Conservation (phyloP, 495 filamentous ascomycete genomes). For the Neurospora discreta region DNA sequence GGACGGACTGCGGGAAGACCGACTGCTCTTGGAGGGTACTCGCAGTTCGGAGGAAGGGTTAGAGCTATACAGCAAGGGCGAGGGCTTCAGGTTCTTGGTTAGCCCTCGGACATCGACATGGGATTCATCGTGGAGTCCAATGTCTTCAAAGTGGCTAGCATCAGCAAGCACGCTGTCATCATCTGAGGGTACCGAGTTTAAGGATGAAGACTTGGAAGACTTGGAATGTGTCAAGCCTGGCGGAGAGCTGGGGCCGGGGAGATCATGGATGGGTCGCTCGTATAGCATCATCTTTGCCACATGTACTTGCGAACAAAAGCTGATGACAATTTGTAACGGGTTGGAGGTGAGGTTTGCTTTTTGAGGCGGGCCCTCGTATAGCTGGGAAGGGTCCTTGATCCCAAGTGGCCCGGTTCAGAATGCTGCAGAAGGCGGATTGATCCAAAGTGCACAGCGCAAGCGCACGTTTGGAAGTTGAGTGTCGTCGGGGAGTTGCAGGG, state of each 20-base stretch:
- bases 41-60: constrained; percentile 32
- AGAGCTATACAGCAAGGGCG: constrained; percentile 29
- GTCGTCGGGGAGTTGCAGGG: neutral
- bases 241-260: constrained; percentile 60
- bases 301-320: neutral
- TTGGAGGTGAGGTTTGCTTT: neutral
- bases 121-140: constrained; percentile 67
- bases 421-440: neutral
- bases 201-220: constrained; percentile 84
- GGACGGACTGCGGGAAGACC: constrained; percentile 16
- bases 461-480: neutral
- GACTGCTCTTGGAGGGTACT: constrained; percentile 26
- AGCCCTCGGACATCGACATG: constrained; percentile 25
- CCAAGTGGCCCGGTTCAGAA: neutral
- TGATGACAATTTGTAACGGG: constrained; percentile 1
- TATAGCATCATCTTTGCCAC: constrained; percentile 46
- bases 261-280: constrained; percentile 31
- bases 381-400: neutral
- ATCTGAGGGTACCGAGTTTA: constrained; percentile 64
- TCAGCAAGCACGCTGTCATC: constrained; percentile 55
- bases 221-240: constrained; percentile 77
- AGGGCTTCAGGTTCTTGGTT: constrained; percentile 32
- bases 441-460: neutral
- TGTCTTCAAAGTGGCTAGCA: constrained; percentile 82
- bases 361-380: neutral